These are phyloP conservation scores for Phytophthora citrophthora DNA, from an alignment of 352 stramenopile species.

Conservation along the genomic window DNA sequence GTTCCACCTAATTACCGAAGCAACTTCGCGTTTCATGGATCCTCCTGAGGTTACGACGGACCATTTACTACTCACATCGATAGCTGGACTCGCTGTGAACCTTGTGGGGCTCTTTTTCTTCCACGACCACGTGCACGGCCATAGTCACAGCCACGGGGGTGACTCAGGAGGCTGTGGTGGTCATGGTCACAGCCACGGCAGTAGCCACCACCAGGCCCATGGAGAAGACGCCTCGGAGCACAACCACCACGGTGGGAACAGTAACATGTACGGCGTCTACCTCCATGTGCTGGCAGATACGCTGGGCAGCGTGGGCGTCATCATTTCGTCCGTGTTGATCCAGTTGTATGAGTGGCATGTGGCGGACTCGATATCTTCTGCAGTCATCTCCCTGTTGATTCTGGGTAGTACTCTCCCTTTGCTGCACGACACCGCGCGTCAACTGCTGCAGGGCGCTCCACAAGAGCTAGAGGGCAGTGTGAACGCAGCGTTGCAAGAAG, in stretches of 20 bases:
- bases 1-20: slow-evolving; percentile 84
- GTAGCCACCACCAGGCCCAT: slow-evolving; percentile 59
- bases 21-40: slow-evolving; percentile 72
- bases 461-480: slow-evolving; percentile 58
- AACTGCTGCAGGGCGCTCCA: slow-evolving; percentile 76
- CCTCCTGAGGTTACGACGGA: slow-evolving; percentile 82
- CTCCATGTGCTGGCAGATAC: slow-evolving; percentile 91
- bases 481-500: slow-evolving; percentile 50
- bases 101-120: slow-evolving; percentile 91
- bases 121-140: slow-evolving; percentile 86
- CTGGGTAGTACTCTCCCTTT: slow-evolving; percentile 83
- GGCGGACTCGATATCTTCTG: slow-evolving; percentile 83
- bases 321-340: slow-evolving; percentile 88
- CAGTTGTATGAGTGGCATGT: slow-evolving; percentile 85
- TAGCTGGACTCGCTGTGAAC: slow-evolving; percentile 84
- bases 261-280: slow-evolving; percentile 93
- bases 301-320: slow-evolving; percentile 89
- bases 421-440: slow-evolving; percentile 72
- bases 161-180: slow-evolving; percentile 39
- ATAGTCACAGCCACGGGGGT: slow-evolving; percentile 63
- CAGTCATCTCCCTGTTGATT: slow-evolving; percentile 87
- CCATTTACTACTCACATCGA: slow-evolving; percentile 87
- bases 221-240: slow-evolving; percentile 47
- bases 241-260: slow-evolving; percentile 53
- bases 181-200: slow-evolving; percentile 70